Conservation (phyloP, 2,329 filamentous ascomycete species). For the Fusarium decemcellulare region DNA sequence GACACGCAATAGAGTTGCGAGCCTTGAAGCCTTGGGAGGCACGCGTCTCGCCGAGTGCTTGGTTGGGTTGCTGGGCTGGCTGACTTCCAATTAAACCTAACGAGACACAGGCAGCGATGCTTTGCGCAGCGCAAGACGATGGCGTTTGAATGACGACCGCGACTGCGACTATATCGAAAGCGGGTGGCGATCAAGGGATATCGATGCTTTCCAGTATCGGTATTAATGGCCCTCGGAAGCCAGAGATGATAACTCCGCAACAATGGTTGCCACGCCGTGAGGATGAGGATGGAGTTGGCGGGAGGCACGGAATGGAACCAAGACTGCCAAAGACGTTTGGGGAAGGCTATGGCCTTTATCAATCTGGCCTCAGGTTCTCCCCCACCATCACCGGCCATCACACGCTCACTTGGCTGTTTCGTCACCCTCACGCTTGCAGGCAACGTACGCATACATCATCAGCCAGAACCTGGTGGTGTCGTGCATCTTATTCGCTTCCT, state of each 20-base stretch:
- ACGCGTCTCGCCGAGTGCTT: conserved; percentile 4
- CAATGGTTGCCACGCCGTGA: conserved; percentile 19
- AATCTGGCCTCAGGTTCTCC: conserved; percentile 40
- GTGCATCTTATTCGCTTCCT: conserved; percentile 40
- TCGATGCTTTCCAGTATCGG: neutral
- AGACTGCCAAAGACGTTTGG: neutral
- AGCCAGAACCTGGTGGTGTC: conserved; percentile 34
- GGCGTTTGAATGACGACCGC: conserved; percentile 7
- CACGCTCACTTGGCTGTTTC: conserved; percentile 30
- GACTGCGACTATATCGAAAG: neutral
- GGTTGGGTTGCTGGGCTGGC: conserved; percentile 19
- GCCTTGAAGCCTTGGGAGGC: conserved; percentile 16
- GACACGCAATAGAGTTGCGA: conserved; percentile 33
- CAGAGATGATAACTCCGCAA: conserved; percentile 31
- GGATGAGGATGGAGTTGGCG: conserved; percentile 11
- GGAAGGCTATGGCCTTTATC: conserved; percentile 34
- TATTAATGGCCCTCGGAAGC: conserved; percentile 4
- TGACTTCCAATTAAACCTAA: conserved; percentile 23
- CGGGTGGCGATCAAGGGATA: conserved; percentile 8
- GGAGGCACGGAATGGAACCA: conserved; percentile 13
- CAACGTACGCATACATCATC: conserved; percentile 36
- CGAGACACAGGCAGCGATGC: conserved; percentile 23
- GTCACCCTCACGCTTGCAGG: conserved; percentile 22
- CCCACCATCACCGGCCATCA: conserved; percentile 36
- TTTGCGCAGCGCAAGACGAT: conserved; percentile 8